These are phyloP conservation scores for Typha latifolia DNA, from an alignment of 176 grass and related monocot species.

Conservation along the genomic window DNA sequence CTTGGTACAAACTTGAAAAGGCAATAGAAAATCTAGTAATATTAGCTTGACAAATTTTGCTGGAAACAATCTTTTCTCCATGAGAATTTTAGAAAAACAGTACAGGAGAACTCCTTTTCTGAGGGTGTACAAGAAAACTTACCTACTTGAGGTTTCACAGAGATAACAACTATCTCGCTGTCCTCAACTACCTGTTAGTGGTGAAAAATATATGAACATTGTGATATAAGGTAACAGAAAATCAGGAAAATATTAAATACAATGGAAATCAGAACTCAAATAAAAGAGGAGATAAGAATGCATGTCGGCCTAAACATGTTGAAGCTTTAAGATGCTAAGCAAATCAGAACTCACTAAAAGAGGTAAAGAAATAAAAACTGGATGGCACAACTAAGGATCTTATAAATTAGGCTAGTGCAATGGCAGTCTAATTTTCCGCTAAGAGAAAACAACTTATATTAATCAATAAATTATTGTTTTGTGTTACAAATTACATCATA, in stretches of 20 bases:
- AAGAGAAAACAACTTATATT: too few species aligned
- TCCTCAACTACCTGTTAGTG: conserved; percentile 52
- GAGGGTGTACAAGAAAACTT: background rate
- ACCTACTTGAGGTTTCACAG: conserved; percentile 93
- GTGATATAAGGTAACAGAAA: background rate
- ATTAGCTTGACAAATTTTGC: background rate
- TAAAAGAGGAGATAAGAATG: too few species aligned
- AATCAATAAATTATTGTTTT: too few species aligned
- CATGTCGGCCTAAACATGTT: too few species aligned
- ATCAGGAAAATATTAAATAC: background rate
- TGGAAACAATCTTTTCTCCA: background rate
- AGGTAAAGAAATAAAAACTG: too few species aligned
- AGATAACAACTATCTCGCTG: conserved; percentile 84
- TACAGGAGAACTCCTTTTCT: background rate
- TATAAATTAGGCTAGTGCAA: too few species aligned
- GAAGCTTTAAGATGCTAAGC: too few species aligned
- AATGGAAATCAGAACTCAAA: background rate
- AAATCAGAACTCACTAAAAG: too few species aligned
- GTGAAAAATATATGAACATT: background rate
- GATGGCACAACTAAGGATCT: too few species aligned
- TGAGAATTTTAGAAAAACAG: background rate
- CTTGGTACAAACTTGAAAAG: too few species aligned
- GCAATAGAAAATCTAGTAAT: background rate
- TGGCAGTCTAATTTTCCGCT: too few species aligned
- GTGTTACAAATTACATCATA: too few species aligned